Evolutionary conservation across 805 yeast species (phyloP).

Genomic region (Ogataea salicorniae): DNA sequence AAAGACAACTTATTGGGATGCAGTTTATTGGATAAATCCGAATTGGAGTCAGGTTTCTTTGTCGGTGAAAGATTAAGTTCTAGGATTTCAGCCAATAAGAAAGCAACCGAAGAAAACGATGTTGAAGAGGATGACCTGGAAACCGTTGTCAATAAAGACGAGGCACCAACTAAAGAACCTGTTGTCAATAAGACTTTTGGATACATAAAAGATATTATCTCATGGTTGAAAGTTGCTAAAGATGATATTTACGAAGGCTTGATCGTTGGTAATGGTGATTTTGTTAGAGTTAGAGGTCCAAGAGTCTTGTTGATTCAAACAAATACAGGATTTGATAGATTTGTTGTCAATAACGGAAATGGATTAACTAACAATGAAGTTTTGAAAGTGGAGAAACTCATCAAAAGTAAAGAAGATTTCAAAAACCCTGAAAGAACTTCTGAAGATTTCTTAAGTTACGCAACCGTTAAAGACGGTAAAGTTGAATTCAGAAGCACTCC

Average conservation of each 20-base stretch:
- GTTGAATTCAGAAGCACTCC: conserved; percentile 41
- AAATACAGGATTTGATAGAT: conserved; percentile 29
- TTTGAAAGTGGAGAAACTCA: conserved; percentile 18
- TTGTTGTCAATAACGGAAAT: conserved; percentile 3
- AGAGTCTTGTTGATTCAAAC: conserved; percentile 45
- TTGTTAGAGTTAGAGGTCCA: conserved; percentile 51
- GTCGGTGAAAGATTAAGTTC: conserved; percentile 10
- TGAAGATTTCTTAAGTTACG: conserved; percentile 45
- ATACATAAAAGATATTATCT: not conserved
- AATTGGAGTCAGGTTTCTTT: conserved; percentile 28
- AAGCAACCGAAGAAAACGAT: conserved; percentile 5
- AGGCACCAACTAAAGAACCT: conserved; percentile 5
- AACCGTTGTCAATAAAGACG: conserved; percentile 10
- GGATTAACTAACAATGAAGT: conserved; percentile 4
- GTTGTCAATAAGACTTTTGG: conserved; percentile 1
- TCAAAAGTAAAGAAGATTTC: conserved; percentile 17
- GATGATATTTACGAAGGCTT: conserved; percentile 6
- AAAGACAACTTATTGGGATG: conserved; percentile 43
- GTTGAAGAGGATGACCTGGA: conserved; percentile 2
- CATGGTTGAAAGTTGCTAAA: not conserved
- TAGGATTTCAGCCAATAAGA: conserved; percentile 2
- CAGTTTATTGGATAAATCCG: conserved; percentile 44
- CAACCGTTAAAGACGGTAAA: conserved; percentile 38
- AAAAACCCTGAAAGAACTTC: conserved; percentile 21
- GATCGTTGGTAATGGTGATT: conserved; percentile 36